Base-by-base conservation (phyloP, 768 basidiomycete species). In the Leccinum arenicola region DNA sequence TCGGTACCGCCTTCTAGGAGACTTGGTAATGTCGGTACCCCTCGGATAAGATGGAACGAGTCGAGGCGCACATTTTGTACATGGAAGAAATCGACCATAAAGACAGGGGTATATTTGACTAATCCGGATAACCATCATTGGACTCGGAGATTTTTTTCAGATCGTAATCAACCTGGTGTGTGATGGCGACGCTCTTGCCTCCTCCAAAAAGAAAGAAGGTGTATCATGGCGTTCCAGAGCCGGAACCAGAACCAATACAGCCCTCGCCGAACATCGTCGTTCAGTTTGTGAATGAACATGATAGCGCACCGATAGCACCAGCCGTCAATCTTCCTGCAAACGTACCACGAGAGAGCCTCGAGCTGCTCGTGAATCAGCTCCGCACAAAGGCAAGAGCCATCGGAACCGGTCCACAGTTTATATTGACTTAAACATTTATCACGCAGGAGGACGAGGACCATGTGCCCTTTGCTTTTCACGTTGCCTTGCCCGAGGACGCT, bases 401-500 rank as follows among this genome's bases (percentile, higher is more conserved):
- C 40, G 8, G n/a, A 43, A n/a, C 9, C n/a, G n/a, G 3, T 43
- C 9, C n/a, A 10, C 40, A 3, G 1, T 2, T 40, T 2, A n/a
- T n/a, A 5, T n/a, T 43, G n/a, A 43, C 40, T 43, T 7, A 49
- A 11, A 11, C 2, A 19, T 15, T 0, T 23, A 27, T 50, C 51
- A 19, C 60, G 8, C 52, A 66, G 60, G 69, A 70, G 49, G 83
- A 86, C 56, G 95, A 96, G 64, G 95, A 97, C 64, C 93, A 94
- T 48, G 85, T 95, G 15, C 96, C 96, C 4, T 98, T 94, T 70
- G 80, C 89, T 35, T 97, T 98, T 75, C 89, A 96, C 75, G 86
- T 98, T 12, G 77, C 82, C 15, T 73, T 94, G 15, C 89, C 91
- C 3, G 82, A 83, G 29, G 76, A 82, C 52, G 76, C 78, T 58